Base-by-base conservation (phyloP, 306 rosid genomes). In the Malus domestica region DNA sequence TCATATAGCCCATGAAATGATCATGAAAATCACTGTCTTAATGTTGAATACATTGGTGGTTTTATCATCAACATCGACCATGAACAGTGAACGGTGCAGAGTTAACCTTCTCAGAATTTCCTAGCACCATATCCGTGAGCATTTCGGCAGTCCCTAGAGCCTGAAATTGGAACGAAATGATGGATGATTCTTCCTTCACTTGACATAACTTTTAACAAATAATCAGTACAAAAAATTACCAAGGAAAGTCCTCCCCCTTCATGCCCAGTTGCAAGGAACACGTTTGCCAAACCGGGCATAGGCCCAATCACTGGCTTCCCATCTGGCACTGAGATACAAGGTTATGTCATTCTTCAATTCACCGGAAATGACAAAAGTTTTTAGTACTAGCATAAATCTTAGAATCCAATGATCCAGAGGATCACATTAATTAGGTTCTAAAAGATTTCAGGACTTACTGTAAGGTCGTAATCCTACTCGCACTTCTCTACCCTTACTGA, bases 201-300 rank as follows among this genome's bases (percentile, higher is more conserved):
- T 69, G 27, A 22, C 6, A 45, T 32, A 72, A 54, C 63, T 63
- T 10, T 66, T 68, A 72, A 76, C 9, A 68, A 65, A 71, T 58
- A 29, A 35, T 45, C n/a, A 49, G 68, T n/a, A 22, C 4, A 14
- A 79, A 66, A 60, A 42, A 76, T 84, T 82, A 94, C 98, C 98
- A 89, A 49, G 14, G 96, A 73, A 83, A 94, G 97, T 66, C 98
- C 97, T 33, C 74, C 77, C 51, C 97, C 98, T 91, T 94, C 97
- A 84, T 94, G 98, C 67, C 98, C 98, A 19, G 98, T 90, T 38
- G 98, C 98, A 80, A 94, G 86, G 85, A 84, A 90, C 79, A 94
- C 77, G 76, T 89, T 94, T 63, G 90, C 70, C 83, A 90, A 68
- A 71, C 96, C 93, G 83, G 96, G 94, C 74, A 91, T 89, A 52